Percentiles rank a stretch among this genome's conserved stretches.
Evolutionary conservation across 129 eudicot species (phyloP).

Genomic region (Tagetes erecta): DNA sequence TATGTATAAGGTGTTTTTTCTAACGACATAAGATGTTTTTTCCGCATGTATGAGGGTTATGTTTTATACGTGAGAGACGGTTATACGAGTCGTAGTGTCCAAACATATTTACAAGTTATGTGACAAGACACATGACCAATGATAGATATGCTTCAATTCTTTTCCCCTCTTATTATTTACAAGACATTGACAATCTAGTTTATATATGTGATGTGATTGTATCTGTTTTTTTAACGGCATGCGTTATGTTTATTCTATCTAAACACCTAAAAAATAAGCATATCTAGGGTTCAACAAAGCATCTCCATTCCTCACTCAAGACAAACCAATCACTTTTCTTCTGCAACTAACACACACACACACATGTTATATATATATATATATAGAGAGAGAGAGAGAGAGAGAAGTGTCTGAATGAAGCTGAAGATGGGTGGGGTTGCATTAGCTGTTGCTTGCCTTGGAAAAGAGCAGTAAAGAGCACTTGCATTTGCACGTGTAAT

Average conservation of each 20-base stretch:
- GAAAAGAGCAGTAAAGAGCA: constrained; percentile 50
- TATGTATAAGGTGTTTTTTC: no score
- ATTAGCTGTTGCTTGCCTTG: constrained; percentile 46
- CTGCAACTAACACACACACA: constrained; percentile 11
- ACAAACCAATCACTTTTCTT: constrained; percentile 35
- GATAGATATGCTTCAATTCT: no score
- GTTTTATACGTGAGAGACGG: no score
- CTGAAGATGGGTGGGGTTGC: constrained; percentile 33
- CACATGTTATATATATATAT: background rate
- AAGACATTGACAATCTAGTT: no score
- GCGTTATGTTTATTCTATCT: background rate
- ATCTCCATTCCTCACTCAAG: constrained; percentile 27
- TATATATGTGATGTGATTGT: no score
- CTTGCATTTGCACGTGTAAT: constrained; percentile 56
- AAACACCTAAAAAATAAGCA: constrained; percentile 5
- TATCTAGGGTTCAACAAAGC: constrained; percentile 38
- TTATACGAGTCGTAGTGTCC: no score
- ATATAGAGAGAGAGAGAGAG: constrained; percentile 28
- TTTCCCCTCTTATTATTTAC: no score
- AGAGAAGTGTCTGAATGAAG: constrained; percentile 26
- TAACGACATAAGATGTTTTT: no score
- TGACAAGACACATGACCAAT: no score
- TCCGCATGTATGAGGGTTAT: no score
- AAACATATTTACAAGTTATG: no score
- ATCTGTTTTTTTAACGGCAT: no score